phyloP scores from a whole-genome alignment of 192 early-diverging fungal genomes.

The Gaertneriomyces sp. region DNA sequence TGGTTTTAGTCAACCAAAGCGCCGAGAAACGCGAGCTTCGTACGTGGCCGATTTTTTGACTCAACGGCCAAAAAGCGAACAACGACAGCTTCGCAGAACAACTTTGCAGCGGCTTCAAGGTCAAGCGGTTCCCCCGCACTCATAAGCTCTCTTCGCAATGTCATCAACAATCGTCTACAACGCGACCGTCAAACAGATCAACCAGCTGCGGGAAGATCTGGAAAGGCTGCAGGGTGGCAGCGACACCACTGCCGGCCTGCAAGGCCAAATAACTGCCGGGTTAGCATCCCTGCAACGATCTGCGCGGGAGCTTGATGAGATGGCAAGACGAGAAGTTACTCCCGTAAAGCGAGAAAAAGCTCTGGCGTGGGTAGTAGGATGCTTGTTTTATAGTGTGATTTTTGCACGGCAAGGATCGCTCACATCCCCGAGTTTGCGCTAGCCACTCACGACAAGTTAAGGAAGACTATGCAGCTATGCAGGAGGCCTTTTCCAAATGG shows the following conservation, averaged over 20 bases:
- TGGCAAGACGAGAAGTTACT: conserved; percentile 45
- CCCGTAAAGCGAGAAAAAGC: conserved; percentile 47
- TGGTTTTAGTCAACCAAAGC: no score
- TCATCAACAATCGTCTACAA: conserved; percentile 39
- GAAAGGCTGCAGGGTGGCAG: conserved; percentile 29
- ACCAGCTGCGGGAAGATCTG: conserved; percentile 32
- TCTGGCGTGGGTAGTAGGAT: conserved; percentile 34
- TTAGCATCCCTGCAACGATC: conserved; percentile 39
- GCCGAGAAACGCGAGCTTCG: no score
- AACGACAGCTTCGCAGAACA: no score
- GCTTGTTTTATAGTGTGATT: no score
- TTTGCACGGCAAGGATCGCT: no score
- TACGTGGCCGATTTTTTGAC: no score
- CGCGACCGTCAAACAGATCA: conserved; percentile 33
- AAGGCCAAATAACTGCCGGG: conserved; percentile 37
- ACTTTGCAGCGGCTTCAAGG: no score
- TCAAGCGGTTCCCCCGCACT: no score
- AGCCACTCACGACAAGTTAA: conserved; percentile 18
- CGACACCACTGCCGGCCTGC: conserved; percentile 28
- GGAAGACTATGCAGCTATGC: conserved; percentile 33
- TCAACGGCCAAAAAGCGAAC: no score
- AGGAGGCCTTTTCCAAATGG: conserved; percentile 26
- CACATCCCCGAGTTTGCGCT: no score
- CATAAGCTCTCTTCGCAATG: conserved; percentile 17
- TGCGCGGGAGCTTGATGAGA: conserved; percentile 38